These are phyloP conservation scores for Sporothrix phasma DNA, from an alignment of 2,329 filamentous ascomycete genomes.

Conservation along the genomic window DNA sequence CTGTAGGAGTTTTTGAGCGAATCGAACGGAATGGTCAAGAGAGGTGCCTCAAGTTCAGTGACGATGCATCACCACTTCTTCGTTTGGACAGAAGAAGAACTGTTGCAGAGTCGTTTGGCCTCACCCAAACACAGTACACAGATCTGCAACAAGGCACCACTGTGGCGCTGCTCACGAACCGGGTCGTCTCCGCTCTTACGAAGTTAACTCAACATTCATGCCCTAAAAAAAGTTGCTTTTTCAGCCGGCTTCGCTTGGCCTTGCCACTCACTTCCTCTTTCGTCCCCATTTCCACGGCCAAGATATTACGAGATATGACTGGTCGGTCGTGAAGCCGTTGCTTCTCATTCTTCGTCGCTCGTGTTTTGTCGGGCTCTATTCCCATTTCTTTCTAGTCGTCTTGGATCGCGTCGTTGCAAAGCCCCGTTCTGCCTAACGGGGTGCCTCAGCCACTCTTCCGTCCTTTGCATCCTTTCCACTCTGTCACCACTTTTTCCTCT, in stretches of 20 bases:
- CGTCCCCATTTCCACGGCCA: background rate
- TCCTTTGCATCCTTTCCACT: no score
- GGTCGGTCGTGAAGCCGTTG: background rate
- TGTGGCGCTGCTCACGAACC: background rate
- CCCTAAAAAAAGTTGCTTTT: background rate
- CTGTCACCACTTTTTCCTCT: background rate
- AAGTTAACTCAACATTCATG: background rate
- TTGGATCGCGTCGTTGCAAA: no score
- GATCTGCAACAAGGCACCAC: background rate
- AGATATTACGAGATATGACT: no score
- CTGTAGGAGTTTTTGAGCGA: background rate
- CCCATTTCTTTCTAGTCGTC: background rate
- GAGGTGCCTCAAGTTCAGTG: no score
- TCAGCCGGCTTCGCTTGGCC: background rate
- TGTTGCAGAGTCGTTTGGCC: no score
- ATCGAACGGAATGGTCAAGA: background rate
- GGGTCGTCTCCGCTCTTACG: no score
- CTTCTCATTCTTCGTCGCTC: background rate
- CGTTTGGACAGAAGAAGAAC: no score
- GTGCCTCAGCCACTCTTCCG: background rate
- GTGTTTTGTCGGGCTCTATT: background rate
- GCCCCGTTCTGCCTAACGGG: background rate
- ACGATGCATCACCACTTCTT: no score
- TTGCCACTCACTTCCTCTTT: background rate
- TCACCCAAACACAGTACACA: background rate